Conservation (phyloP, 2,329 filamentous ascomycete species). For the Fusarium kyushuense region DNA sequence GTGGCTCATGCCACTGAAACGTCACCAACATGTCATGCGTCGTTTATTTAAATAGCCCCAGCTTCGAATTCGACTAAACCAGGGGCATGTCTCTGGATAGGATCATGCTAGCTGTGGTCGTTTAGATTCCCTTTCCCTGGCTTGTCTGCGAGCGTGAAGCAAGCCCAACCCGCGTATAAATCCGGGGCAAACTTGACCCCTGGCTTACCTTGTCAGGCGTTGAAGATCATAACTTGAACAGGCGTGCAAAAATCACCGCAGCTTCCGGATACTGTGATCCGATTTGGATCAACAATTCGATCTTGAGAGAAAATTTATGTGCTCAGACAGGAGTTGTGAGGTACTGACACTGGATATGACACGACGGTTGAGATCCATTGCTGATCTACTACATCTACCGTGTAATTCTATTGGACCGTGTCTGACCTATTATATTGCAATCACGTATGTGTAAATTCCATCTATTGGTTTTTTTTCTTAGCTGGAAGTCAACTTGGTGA, state of each 20-base stretch:
- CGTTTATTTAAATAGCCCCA: constrained; percentile 4
- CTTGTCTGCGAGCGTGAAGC: constrained; percentile 5
- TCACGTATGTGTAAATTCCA: not conserved
- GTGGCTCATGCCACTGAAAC: constrained; percentile 43
- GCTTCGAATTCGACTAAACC: not conserved
- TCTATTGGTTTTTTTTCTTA: not conserved
- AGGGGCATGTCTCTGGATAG: not conserved
- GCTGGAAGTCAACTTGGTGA: not conserved
- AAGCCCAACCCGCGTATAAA: constrained; percentile 19
- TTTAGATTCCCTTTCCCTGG: constrained; percentile 15
- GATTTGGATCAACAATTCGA: not conserved
- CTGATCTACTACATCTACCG: not conserved
- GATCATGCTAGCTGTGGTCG: constrained; percentile 13
- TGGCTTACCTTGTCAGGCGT: constrained; percentile 14
- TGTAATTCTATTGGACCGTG: constrained; percentile 32
- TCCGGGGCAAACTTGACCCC: constrained; percentile 28
- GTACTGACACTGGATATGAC: not conserved
- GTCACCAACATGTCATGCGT: constrained; percentile 47
- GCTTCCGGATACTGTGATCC: constrained; percentile 1
- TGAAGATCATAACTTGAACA: constrained; percentile 24
- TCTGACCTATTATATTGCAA: constrained; percentile 15
- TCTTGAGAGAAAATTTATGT: not conserved
- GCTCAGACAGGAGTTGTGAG: not conserved
- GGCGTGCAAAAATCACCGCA: not conserved
- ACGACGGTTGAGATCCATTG: constrained; percentile 4